Percentiles rank a stretch among this genome's conserved stretches.
Evolutionary conservation across 176 grass and related monocot genomes (phyloP).

Genomic region (Elymus sibiricus): DNA sequence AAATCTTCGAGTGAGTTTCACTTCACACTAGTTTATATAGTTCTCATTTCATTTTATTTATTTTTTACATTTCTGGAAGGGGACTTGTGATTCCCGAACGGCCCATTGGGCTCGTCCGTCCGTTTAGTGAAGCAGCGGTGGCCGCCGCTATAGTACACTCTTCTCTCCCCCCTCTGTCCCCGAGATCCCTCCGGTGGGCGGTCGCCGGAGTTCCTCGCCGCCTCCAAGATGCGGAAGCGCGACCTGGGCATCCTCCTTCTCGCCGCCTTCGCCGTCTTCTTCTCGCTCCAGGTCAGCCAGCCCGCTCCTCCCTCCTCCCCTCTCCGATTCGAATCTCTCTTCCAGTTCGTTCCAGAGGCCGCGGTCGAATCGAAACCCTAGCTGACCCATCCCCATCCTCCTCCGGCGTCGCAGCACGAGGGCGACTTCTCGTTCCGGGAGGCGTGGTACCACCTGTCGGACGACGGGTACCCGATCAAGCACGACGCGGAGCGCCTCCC

Average conservation of each 20-base stretch:
- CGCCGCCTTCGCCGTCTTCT: constrained; percentile 95
- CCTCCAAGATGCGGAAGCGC: constrained; percentile 64
- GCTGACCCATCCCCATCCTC: not conserved
- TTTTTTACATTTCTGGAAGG: no score
- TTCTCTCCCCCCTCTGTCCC: no score
- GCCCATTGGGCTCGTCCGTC: no score
- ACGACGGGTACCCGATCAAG: constrained; percentile 85
- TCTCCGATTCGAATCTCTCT: no score
- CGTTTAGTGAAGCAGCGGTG: no score
- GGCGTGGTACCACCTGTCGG: constrained; percentile 89
- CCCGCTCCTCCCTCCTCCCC: not conserved
- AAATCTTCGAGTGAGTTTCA: no score
- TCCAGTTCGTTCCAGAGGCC: no score
- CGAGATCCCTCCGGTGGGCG: not conserved
- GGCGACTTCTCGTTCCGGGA: constrained; percentile 90
- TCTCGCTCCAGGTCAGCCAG: constrained; percentile 65
- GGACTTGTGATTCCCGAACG: no score
- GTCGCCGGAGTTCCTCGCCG: not conserved
- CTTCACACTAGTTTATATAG: no score
- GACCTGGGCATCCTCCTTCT: constrained; percentile 89
- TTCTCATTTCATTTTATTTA: no score
- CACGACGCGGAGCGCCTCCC: constrained; percentile 86
- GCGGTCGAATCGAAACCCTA: constrained; percentile 14
- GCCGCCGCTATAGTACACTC: no score
- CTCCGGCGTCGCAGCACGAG: constrained; percentile 48